phyloP scores from a whole-genome alignment of 2,329 filamentous ascomycete species.

The Fusarium secorum region DNA sequence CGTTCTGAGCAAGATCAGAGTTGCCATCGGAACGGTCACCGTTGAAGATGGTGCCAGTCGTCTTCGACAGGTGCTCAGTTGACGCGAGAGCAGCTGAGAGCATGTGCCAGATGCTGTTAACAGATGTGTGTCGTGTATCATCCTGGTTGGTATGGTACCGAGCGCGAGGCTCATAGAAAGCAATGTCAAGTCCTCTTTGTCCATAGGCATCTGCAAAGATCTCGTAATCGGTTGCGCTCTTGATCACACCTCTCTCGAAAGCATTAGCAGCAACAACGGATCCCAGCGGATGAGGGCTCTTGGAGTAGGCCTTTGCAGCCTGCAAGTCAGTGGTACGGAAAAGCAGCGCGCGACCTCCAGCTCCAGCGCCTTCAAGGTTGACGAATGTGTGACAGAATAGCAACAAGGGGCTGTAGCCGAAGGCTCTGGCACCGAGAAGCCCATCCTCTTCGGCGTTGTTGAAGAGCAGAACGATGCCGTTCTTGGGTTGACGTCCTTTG shows the following conservation, averaged over 20 bases:
- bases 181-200: slow-evolving; percentile 87
- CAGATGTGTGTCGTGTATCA: slow-evolving; percentile 79
- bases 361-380: slow-evolving; percentile 94
- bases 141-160: slow-evolving; percentile 93
- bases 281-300: slow-evolving; percentile 79
- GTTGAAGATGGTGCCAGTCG: slow-evolving; percentile 72
- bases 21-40: slow-evolving; percentile 63
- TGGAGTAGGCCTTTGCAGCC: slow-evolving; percentile 80
- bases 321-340: slow-evolving; percentile 90
- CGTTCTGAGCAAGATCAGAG: slow-evolving; percentile 70
- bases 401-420: slow-evolving; percentile 82
- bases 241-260: slow-evolving; percentile 79
- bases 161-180: slow-evolving; percentile 86
- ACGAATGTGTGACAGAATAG: slow-evolving; percentile 86
- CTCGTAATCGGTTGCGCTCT: slow-evolving; percentile 88
- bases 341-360: slow-evolving; percentile 84
- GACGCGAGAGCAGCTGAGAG: slow-evolving; percentile 82
- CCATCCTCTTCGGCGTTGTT: slow-evolving; percentile 98
- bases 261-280: slow-evolving; percentile 83
- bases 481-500: slow-evolving; percentile 73
- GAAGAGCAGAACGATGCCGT: slow-evolving; percentile 83
- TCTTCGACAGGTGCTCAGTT: slow-evolving; percentile 72
- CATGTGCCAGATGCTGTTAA: slow-evolving; percentile 88
- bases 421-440: slow-evolving; percentile 85
- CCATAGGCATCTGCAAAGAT: slow-evolving; percentile 81